Evolutionary conservation across 2,329 filamentous ascomycete genomes (phyloP).

Genomic region (Alternaria triticina): DNA sequence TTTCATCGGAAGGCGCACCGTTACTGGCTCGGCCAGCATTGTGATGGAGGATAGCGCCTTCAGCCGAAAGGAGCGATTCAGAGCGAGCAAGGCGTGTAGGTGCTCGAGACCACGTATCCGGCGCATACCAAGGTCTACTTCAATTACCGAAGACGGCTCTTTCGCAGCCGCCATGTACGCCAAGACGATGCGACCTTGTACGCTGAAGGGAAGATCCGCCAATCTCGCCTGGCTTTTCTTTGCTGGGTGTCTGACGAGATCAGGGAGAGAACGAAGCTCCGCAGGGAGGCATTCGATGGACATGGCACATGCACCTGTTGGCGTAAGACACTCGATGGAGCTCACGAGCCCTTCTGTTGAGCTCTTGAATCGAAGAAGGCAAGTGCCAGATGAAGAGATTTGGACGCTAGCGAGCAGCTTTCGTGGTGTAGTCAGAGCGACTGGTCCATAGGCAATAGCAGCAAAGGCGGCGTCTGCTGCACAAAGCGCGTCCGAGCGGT

Average conservation of each 20-base stretch:
- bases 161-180: not conserved
- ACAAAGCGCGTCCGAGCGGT: not conserved
- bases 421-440: not conserved
- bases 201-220: not conserved
- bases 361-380: not conserved
- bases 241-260: not conserved
- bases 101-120: not conserved
- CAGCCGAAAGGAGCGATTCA: not conserved
- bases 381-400: not conserved
- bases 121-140: not conserved
- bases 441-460: not conserved
- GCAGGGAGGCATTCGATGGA: not conserved
- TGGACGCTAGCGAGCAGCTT: not conserved
- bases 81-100: not conserved
- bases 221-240: not conserved
- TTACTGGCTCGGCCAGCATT: not conserved
- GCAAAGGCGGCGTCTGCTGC: not conserved
- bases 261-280: not conserved
- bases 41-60: not conserved
- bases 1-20: not conserved
- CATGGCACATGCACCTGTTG: not conserved
- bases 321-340: not conserved
- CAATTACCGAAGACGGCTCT: not conserved
- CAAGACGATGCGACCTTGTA: not conserved
- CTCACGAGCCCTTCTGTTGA: not conserved